Evolutionary conservation across 345 rosid genomes (phyloP).

Genomic region (Pelargonium nanum): DNA sequence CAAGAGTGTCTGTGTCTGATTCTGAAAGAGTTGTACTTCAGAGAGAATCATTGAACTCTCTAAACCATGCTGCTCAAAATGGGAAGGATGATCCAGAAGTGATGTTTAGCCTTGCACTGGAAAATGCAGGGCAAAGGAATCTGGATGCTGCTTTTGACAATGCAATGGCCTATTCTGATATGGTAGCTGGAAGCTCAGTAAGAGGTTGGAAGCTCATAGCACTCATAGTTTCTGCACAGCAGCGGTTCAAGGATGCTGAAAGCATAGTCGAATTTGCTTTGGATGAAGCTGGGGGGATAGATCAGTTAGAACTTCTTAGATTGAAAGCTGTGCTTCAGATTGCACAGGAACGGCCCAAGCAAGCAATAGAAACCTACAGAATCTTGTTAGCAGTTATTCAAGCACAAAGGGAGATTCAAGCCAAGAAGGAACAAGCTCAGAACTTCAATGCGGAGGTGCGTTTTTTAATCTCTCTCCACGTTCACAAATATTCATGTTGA

Average conservation of each 20-base stretch:
- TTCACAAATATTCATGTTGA: no score
- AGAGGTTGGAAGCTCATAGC: conserved; percentile 76
- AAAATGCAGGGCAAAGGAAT: conserved; percentile 84
- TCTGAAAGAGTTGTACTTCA: conserved; percentile 52
- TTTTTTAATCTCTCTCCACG: background rate
- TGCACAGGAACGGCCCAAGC: conserved; percentile 73
- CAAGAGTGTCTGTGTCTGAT: conserved; percentile 62
- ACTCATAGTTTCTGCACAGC: conserved; percentile 57
- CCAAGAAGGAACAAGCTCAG: conserved; percentile 23
- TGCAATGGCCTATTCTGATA: conserved; percentile 47
- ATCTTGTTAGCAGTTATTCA: conserved; percentile 62
- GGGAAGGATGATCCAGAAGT: conserved; percentile 48
- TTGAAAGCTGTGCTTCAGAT: conserved; percentile 69
- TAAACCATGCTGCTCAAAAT: conserved; percentile 42
- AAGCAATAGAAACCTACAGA: conserved; percentile 84
- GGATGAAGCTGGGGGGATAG: conserved; percentile 61
- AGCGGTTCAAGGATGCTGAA: conserved; percentile 68
- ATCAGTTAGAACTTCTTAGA: conserved; percentile 68
- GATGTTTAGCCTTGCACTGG: conserved; percentile 47
- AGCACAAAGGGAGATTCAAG: conserved; percentile 46
- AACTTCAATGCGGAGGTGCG: conserved; percentile 35
- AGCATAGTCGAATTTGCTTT: conserved; percentile 52
- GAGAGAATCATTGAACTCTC: conserved; percentile 47
- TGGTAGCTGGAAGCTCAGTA: conserved; percentile 41
- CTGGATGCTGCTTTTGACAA: conserved; percentile 56